Evolutionary conservation across 306 rosid genomes (phyloP), one percentile per base, ranked within the genome.

Genomic region (Fragaria iinumae): DNA sequence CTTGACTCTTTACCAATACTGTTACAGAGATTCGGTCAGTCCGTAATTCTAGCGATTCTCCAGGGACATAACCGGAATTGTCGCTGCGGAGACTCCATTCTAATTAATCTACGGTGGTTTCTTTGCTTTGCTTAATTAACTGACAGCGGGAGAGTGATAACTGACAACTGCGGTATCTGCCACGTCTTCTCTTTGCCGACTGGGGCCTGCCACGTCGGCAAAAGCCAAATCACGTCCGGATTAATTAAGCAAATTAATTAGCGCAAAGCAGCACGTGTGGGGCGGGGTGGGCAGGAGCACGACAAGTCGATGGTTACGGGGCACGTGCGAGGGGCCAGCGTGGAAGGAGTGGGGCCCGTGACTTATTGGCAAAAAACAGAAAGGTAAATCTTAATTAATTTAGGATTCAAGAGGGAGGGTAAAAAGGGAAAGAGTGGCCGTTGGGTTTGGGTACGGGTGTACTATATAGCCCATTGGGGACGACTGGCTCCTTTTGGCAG

Each of bases 241-340:
- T 41, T 67, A n/a, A 41, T 67, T 67, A 20, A n/a, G 36, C 23
- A 23, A 3, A 21, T 25, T 60, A 60, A 27, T 60, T 57, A 57
- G 5, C 66, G 21, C 17, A n/a, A 23, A 12, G 5, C 39, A 41
- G 73, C 89, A 88, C 84, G 82, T 86, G 91, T 81, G 85, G 83
- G 87, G 68, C 81, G 73, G 77, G 87, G 80, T 63, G 18, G 77
- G 74, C 45, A 68, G 65, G 69, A 75, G 67, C 81, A 83, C 77
- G 73, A 60, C 77, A 69, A 66, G 53, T 9, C 27, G n/a, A 49
- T 43, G 73, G 43, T 9, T 48, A 49, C n/a, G 71, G 71, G 85
- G 74, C 89, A 87, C 91, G 94, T 85, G 93, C 75, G 86, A 84
- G 9, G 72, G 79, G 71, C 91, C 94, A 85, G 85, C 88, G 81